A percentile compares a stretch with the other conserved stretches of the same genome.
These are phyloP conservation scores for Apiospora kogelbergensis DNA, from an alignment of 2,329 filamentous ascomycete genomes.

Conservation along the genomic window DNA sequence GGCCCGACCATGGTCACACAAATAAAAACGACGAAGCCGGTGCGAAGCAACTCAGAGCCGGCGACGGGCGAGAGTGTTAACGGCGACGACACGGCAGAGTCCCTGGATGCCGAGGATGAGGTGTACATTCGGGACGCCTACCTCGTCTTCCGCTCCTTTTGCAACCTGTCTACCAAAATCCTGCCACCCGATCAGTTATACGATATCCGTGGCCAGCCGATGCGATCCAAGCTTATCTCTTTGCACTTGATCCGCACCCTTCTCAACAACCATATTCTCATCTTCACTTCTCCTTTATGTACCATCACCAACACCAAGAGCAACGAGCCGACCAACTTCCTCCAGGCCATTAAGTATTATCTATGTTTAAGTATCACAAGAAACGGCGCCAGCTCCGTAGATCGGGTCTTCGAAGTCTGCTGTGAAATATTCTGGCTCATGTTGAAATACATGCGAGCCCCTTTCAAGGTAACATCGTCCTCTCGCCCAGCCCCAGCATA, in stretches of 20 bases:
- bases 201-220: conserved; percentile 89
- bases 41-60: conserved; percentile 52
- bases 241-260: conserved; percentile 94
- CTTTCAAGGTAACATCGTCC: conserved; percentile 73
- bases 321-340: conserved; percentile 84
- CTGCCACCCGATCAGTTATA: conserved; percentile 88
- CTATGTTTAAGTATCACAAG: conserved; percentile 91
- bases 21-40: conserved; percentile 47
- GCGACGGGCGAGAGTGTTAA: conserved; percentile 52
- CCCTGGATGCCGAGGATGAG: conserved; percentile 77
- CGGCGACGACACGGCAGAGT: conserved; percentile 57
- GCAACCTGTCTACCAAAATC: conserved; percentile 92
- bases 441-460: conserved; percentile 87
- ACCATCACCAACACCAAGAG: conserved; percentile 90
- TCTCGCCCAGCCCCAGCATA: background rate
- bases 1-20: conserved; percentile 67
- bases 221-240: conserved; percentile 95
- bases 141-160: conserved; percentile 94
- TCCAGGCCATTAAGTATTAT: conserved; percentile 96
- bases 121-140: conserved; percentile 97
- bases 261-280: conserved; percentile 86
- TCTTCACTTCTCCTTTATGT: conserved; percentile 89
- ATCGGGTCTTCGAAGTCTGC: conserved; percentile 90
- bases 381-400: conserved; percentile 91
- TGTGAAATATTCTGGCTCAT: conserved; percentile 98